Evolutionary conservation across 73 alveolate genomes (phyloP).

Genomic region (Symbiodinium pilosum): DNA sequence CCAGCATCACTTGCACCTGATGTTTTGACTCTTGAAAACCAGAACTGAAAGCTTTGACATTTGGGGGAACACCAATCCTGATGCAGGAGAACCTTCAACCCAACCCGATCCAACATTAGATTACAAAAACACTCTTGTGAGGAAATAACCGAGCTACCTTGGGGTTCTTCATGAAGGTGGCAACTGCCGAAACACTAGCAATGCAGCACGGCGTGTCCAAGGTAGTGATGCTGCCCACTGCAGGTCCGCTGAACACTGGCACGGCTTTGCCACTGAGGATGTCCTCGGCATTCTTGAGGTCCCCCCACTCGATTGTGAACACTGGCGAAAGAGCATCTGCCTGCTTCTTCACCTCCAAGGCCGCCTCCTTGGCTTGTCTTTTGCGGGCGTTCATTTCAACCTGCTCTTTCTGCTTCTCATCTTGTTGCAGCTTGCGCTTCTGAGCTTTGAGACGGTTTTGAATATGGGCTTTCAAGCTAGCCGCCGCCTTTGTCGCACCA

Average conservation of each 20-base stretch:
- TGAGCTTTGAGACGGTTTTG: background rate
- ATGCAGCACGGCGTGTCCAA: constrained; percentile 7
- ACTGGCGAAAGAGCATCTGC: background rate
- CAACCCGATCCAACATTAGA: background rate
- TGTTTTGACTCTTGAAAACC: background rate
- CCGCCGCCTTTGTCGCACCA: constrained; percentile 21
- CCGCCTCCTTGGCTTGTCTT: constrained; percentile 40
- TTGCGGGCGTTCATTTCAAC: background rate
- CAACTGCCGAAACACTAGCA: background rate
- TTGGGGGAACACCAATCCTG: background rate
- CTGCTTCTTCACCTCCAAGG: background rate
- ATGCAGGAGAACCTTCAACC: background rate
- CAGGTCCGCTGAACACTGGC: background rate
- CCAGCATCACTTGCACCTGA: constrained; percentile 13
- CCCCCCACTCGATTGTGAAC: background rate
- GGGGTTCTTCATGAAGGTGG: constrained; percentile 18
- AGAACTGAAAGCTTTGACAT: background rate
- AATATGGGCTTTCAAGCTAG: background rate
- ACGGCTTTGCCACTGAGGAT: background rate
- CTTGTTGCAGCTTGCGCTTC: constrained; percentile 30
- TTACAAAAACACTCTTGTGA: background rate
- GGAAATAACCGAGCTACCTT: background rate
- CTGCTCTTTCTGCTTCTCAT: background rate
- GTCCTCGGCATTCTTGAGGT: background rate
- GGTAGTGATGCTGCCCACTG: background rate